phyloP scores from a whole-genome alignment of 2,329 filamentous ascomycete species.

The Beauveria brongniartii region DNA sequence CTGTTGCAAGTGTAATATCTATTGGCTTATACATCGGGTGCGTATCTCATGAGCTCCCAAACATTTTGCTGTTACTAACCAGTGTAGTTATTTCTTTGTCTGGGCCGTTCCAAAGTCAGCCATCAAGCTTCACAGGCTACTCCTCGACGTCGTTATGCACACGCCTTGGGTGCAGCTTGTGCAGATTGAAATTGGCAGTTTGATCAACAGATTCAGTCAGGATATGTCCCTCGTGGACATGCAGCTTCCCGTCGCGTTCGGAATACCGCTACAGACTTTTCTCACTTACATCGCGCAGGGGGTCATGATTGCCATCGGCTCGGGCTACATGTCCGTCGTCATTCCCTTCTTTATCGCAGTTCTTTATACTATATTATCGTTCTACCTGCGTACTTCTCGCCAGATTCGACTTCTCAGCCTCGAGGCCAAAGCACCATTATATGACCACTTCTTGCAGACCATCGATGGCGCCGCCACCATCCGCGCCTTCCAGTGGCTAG shows the following conservation, averaged over 20 bases:
- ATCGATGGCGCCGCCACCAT: constrained; percentile 36
- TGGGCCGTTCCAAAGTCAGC: constrained; percentile 2
- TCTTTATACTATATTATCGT: constrained; percentile 33
- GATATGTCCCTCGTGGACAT: constrained; percentile 27
- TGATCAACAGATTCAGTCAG: constrained; percentile 26
- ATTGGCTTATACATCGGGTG: constrained; percentile 12
- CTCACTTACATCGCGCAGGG: constrained; percentile 30
- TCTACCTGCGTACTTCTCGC: constrained; percentile 40
- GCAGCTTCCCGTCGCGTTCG: constrained; percentile 19
- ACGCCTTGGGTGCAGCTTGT: constrained; percentile 12
- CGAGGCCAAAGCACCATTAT: constrained; percentile 37
- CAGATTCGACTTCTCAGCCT: constrained; percentile 40
- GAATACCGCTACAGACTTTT: neutral
- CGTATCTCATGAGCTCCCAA: neutral
- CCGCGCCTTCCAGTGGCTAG: constrained; percentile 37
- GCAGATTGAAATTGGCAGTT: constrained; percentile 22
- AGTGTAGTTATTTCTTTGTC: neutral
- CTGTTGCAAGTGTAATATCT: constrained; percentile 1
- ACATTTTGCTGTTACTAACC: neutral
- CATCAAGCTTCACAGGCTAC: constrained; percentile 1
- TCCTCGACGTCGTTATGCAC: constrained; percentile 21
- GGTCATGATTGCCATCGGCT: constrained; percentile 29
- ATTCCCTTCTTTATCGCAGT: constrained; percentile 30
- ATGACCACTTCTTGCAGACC: constrained; percentile 38
- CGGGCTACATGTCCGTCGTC: constrained; percentile 29